phyloP scores from a whole-genome alignment of 495 filamentous ascomycete species.

The Xylaria venustula region DNA sequence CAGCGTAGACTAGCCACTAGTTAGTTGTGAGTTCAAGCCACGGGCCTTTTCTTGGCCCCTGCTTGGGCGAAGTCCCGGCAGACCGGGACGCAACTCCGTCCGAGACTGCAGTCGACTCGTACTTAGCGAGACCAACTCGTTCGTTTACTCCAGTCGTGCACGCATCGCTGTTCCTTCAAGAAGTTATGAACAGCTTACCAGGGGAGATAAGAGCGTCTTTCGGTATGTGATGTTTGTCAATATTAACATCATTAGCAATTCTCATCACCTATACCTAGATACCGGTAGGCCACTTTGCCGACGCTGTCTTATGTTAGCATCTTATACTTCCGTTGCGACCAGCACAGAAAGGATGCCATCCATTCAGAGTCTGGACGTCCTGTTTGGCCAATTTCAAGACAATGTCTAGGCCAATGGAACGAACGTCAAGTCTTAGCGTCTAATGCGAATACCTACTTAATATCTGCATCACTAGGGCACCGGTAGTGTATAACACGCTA shows the following conservation, averaged over 20 bases:
- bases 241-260: not conserved
- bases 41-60: not conserved
- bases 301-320: not conserved
- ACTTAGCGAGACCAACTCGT: too few species aligned
- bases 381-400: too few species aligned
- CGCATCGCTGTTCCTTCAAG: not conserved
- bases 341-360: not conserved
- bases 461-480: too few species aligned
- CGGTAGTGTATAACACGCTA: too few species aligned
- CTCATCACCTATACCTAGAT: not conserved
- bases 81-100: slow-evolving; percentile 7
- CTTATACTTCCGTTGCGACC: not conserved
- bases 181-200: not conserved
- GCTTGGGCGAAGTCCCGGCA: not conserved
- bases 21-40: not conserved
- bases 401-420: not conserved
- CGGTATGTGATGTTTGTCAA: not conserved
- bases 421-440: not conserved
- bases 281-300: not conserved
- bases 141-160: too few species aligned
- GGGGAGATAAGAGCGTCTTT: not conserved
- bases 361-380: not conserved
- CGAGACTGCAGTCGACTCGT: too few species aligned
- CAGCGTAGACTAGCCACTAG: not conserved
- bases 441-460: not conserved